Evolutionary conservation across 257 asterid genomes (phyloP), one percentile per base, ranked within the genome.

Genomic region (Primulina eburnea): DNA sequence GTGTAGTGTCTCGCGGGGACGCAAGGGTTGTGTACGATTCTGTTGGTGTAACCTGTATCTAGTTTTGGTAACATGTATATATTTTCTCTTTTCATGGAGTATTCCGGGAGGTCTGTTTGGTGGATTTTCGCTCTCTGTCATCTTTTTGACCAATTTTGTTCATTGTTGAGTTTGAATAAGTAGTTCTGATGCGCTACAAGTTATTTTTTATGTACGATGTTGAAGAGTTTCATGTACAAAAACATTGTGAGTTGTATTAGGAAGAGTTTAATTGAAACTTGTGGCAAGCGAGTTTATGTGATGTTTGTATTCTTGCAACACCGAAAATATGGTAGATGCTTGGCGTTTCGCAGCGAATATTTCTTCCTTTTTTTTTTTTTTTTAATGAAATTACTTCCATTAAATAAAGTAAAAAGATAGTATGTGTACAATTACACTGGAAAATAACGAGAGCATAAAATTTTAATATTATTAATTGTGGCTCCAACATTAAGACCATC

Each of bases 41-140:
- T 28, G 30, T 28, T 28, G 30, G 65, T 78, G 74, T 64, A 2
- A 60, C 69, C 70, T 80, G 76, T 75, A 71, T 77, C 75, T 74
- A 56, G 68, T 78, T 60, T 63, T 47, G 62, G 67, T 58, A 28
- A 7, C 60, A 43, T 18, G 65, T 65, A 69, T 70, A 77, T 75
- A 72, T 69, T 21, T 60, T 35, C 69, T 33, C 6, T 32, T 71
- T 74, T 34, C 69, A 71, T 43, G 59, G 60, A 64, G 73, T 75
- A 62, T 56, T 61, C 50, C 28, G 65, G 34, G 9, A 17, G 66
- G 79, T 60, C 53, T 63, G 64, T 75, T 72, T 77, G 76, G 77
- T 79, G 75, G 65, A 71, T 65, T 69, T 17, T 50, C 72, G 6
- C n/a, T 16, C 1, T 0, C 40, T 28, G 24, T 65, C 40, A 78